Evolutionary conservation across 331 rosid species (phyloP).

Genomic region (Phaseolus coccineus): DNA sequence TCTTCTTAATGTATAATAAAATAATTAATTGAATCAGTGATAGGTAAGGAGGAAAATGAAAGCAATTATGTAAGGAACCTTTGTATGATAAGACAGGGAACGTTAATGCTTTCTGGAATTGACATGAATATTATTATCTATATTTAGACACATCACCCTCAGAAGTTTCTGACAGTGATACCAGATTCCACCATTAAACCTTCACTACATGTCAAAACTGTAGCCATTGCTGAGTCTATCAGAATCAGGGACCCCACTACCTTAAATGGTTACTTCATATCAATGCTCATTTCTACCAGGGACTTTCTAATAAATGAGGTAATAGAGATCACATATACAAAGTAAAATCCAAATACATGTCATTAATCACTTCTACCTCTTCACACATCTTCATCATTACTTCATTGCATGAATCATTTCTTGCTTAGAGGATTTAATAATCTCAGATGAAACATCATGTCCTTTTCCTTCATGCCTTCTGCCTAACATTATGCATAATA

Average conservation of each 20-base stretch:
- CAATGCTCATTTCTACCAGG: neutral
- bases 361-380: no score
- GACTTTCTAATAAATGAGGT: neutral
- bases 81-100: no score
- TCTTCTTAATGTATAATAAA: no score
- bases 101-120: no score
- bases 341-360: neutral
- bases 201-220: neutral
- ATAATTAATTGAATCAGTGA: no score
- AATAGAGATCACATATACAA: no score
- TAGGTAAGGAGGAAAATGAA: no score
- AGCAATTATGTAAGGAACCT: no score
- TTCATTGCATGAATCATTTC: constrained; percentile 3
- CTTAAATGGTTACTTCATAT: constrained; percentile 1
- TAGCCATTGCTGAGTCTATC: neutral
- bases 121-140: no score
- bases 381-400: neutral
- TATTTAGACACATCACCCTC: no score
- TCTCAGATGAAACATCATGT: neutral
- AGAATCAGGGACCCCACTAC: constrained; percentile 31
- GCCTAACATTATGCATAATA: constrained; percentile 1
- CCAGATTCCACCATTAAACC: constrained; percentile 25
- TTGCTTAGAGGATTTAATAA: neutral
- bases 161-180: constrained; percentile 29
- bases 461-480: neutral